Evolutionary conservation across 2,329 filamentous ascomycete genomes (phyloP).

Genomic region (Xylariaceae sp.): DNA sequence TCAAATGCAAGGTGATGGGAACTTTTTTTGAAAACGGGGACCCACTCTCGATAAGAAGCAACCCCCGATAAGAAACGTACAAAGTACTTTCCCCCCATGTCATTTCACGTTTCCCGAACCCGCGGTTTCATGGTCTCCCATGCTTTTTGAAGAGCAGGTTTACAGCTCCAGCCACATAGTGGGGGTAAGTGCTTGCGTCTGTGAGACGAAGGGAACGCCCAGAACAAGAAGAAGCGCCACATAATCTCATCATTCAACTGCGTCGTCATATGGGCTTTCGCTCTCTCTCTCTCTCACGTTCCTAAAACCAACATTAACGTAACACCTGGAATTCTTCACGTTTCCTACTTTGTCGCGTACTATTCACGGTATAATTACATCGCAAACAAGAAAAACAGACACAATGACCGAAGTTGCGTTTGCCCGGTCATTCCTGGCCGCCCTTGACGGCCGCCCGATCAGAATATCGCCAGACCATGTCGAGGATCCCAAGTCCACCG

Average conservation of each 20-base stretch:
- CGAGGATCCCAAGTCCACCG: conserved; percentile 74
- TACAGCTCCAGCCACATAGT: conserved; percentile 27
- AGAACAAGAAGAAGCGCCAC: neutral
- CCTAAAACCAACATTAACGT: conserved; percentile 1
- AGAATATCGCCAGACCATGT: conserved; percentile 88
- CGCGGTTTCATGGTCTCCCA: no score
- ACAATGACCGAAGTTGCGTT: conserved; percentile 80
- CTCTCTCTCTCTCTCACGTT: neutral
- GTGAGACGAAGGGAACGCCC: no score
- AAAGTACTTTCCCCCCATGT: neutral
- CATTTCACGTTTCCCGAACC: no score
- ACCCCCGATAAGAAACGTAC: conserved; percentile 20
- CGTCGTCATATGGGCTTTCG: conserved; percentile 2
- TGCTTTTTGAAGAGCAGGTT: neutral
- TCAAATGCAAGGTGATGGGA: neutral
- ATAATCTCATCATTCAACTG: neutral
- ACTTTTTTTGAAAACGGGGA: conserved; percentile 25
- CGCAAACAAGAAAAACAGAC: neutral
- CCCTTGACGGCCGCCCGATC: conserved; percentile 69
- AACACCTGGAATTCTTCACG: neutral
- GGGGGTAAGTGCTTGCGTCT: conserved; percentile 17
- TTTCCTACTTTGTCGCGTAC: neutral
- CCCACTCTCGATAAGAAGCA: conserved; percentile 23
- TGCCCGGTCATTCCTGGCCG: conserved; percentile 74
- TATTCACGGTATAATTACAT: neutral